These are phyloP conservation scores for Caloboletus firmus DNA, from an alignment of 1,284 basidiomycete species.

Conservation along the genomic window DNA sequence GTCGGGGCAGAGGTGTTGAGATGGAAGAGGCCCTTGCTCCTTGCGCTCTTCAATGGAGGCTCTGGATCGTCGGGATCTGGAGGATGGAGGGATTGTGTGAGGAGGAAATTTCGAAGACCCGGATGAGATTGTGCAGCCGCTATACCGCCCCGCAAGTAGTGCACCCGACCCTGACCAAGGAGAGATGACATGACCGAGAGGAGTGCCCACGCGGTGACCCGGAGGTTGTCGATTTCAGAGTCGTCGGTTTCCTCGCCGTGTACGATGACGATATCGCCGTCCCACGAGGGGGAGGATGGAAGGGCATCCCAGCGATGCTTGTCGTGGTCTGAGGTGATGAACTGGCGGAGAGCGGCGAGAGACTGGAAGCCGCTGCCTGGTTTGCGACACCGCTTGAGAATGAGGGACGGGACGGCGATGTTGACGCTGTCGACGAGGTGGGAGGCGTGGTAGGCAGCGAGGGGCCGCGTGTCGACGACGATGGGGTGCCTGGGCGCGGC, in stretches of 20 bases:
- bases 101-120: conserved; percentile 47
- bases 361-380: conserved; percentile 61
- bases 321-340: conserved; percentile 73
- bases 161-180: conserved; percentile 51
- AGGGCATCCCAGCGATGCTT: conserved; percentile 57
- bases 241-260: conserved; percentile 76
- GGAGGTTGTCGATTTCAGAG: conserved; percentile 53
- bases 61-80: conserved; percentile 13
- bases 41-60: conserved; percentile 32
- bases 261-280: conserved; percentile 64
- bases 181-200: conserved; percentile 60
- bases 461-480: conserved; percentile 77
- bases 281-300: conserved; percentile 58
- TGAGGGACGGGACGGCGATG: conserved; percentile 81
- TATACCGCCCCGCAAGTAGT: conserved; percentile 71
- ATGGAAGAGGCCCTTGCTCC: conserved; percentile 57
- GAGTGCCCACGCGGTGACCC: conserved; percentile 63
- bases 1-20: conserved; percentile 59
- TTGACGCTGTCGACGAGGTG: conserved; percentile 73
- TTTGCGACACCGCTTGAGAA: conserved; percentile 79
- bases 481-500: conserved; percentile 55
- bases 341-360: conserved; percentile 69
- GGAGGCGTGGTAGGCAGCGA: conserved; percentile 58
- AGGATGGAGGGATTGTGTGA: conserved; percentile 13
- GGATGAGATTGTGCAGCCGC: conserved; percentile 56